Percentiles rank a stretch among this genome's conserved stretches.
Conservation (phyloP, 441 rosid species). For the Eruca vesicaria region DNA sequence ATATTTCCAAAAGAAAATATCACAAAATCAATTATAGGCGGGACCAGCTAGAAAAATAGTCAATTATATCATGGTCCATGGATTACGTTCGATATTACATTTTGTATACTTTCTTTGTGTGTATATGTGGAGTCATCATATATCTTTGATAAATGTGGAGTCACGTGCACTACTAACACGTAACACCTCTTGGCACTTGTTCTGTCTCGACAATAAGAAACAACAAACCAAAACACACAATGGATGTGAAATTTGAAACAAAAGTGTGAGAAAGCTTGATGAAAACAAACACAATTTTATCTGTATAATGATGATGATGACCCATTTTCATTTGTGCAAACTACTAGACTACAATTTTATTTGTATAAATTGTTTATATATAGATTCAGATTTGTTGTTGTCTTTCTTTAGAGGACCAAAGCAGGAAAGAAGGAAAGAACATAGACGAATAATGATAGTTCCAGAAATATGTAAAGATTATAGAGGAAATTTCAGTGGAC, state of each 20-base stretch:
- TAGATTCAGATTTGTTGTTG: neutral
- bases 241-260: neutral
- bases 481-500: conserved; percentile 7
- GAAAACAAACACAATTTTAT: neutral
- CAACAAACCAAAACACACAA: neutral
- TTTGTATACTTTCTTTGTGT: neutral
- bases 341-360: neutral
- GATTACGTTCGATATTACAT: neutral
- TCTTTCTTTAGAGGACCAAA: neutral
- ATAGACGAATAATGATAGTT: neutral
- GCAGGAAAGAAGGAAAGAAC: neutral
- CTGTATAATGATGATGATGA: no score
- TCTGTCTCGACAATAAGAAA: neutral
- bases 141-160: neutral
- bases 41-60: neutral
- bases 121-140: neutral
- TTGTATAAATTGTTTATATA: neutral
- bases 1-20: neutral
- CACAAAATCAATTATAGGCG: neutral
- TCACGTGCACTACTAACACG: neutral
- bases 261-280: neutral
- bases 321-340: neutral
- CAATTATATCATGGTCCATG: neutral
- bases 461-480: neutral
- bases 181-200: neutral